Percentiles rank a stretch among this genome's conserved stretches.
phyloP scores from a whole-genome alignment of 257 asterid genomes.

The Verbena officinalis region DNA sequence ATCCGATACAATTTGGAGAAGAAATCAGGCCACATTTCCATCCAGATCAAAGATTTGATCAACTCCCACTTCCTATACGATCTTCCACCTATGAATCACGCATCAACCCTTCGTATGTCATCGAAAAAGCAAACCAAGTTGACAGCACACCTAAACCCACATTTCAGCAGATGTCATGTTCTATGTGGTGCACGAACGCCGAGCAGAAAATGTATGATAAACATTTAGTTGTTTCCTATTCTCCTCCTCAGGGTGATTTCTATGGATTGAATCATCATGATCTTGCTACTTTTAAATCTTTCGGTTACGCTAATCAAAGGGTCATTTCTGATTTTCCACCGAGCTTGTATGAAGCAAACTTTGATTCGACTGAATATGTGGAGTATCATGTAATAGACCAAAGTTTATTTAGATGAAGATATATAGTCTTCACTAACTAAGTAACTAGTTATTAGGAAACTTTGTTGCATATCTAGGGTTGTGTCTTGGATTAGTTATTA shows the following conservation, averaged over 20 bases:
- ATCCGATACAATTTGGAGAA: constrained; percentile 36
- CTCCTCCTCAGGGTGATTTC: constrained; percentile 38
- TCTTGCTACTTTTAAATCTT: constrained; percentile 29
- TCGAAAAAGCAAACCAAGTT: constrained; percentile 26
- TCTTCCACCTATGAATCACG: constrained; percentile 21
- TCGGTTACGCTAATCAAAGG: constrained; percentile 38
- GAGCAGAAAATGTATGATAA: constrained; percentile 35
- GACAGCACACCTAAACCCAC: constrained; percentile 23
- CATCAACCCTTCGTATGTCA: constrained; percentile 26
- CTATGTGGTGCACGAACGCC: constrained; percentile 35
- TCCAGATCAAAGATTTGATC: constrained; percentile 21
- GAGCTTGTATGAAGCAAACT: constrained; percentile 42
- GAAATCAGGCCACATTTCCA: constrained; percentile 34
- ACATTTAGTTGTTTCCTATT: constrained; percentile 30
- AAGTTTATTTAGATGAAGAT: constrained; percentile 28
- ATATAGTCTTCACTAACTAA: too few species aligned
- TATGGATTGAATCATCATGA: constrained; percentile 26
- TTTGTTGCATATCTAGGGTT: constrained; percentile 28
- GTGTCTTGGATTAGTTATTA: too few species aligned
- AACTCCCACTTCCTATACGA: constrained; percentile 32
- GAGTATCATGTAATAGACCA: constrained; percentile 51
- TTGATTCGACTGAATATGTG: constrained; percentile 43
- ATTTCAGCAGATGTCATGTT: constrained; percentile 30
- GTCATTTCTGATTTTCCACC: constrained; percentile 42
- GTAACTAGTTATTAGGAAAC: too few species aligned